Evolutionary conservation across 345 rosid genomes (phyloP), one percentile per base, ranked within the genome.

Genomic region (Citrus inodora): DNA sequence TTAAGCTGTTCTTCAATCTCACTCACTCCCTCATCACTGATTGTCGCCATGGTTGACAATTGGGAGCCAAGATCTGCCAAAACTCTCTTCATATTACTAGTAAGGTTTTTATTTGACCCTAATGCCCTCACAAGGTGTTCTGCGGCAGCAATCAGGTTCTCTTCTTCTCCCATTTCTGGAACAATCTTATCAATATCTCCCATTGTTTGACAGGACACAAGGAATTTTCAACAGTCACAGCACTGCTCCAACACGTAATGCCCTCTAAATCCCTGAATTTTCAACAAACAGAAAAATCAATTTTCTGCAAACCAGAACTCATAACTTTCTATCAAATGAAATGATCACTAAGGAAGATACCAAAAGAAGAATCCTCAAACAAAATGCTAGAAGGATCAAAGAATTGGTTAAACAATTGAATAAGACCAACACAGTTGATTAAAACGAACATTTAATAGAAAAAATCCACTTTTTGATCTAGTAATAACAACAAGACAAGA

Each of bases 61-160:
- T 84, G 91, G 9, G 80, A 69, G 27, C 94, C 86, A 25, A 95
- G 90, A 79, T 87, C 90, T 16, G 85, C 89, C 84, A 95, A 86
- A 67, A 85, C 82, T 48, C 86, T 88, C 81, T 82, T 92, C 77
- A 86, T 87, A 77, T 90, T 89, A 70, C 62, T 80, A 7, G 91
- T 81, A n/a, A 93, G 90, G 76, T 84, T 89, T 82, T 77, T 86
- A 51, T 88, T 88, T 25, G 94, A 92, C 65, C 87, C 85, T 66
- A 95, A 81, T 5, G 88, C 95, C 71, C 79, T 85, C 42, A 78
- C 82, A 75, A 93, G 84, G 72, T 85, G 88, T 56, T 89, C 80
- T 2, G 92, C 95, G 7, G 97, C 92, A 67, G 87, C 90, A 85
- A 93, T 87, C 82, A 95, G 71, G 51, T 87, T 84, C 6, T 84